Base-by-base conservation (phyloP, 2,329 filamentous ascomycete genomes). In the Diaporthe sp. region DNA sequence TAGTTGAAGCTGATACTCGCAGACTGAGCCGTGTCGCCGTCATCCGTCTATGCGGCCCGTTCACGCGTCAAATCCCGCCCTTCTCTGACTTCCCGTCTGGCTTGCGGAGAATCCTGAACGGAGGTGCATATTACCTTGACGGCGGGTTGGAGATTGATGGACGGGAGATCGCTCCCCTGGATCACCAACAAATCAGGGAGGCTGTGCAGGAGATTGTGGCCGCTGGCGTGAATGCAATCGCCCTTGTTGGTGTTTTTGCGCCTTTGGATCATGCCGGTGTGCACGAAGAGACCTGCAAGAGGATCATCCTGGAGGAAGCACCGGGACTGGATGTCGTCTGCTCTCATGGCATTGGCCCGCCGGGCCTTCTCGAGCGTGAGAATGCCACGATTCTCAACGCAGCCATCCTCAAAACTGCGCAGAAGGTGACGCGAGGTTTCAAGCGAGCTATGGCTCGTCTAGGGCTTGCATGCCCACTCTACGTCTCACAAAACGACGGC, bases 301-400 rank as follows among this genome's bases (percentile, higher is more conserved):
- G 30, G 19, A 56, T 56, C 27, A 56, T 56, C 53, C 53, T 56
- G 2, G 17, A 35, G 27, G 53, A 56, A 22, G 27, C 17, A 22
- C 53, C 53, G 5, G 53, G 53, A 8, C 27, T 56, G 27, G 27
- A 56, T 22, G 27, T 56, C 53, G 53, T 56, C 53, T 56, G 53
- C 53, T 56, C 53, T 4, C 53, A 56, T 10, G 53, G 35, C 9
- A 35, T 56, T 86, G 6, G 84, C 0, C 83, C 83, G 2, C 84
- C 84, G 0, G 87, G 87, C 0, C 78, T 87, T 0, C 75, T 87
- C 15, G 83, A 85, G 75, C 75, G 88, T 25, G 88, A 90, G 77
- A 90, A 90, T 79, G 88, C 88, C 6, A 86, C 87, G 2, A 88
- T 90, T 27, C 82, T 90, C 63, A 90, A 90, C 72, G 88, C 88